Evolutionary conservation across 805 yeast species (phyloP), one percentile per base, ranked within the genome.

Genomic region (Pichia thaimueangensis): DNA sequence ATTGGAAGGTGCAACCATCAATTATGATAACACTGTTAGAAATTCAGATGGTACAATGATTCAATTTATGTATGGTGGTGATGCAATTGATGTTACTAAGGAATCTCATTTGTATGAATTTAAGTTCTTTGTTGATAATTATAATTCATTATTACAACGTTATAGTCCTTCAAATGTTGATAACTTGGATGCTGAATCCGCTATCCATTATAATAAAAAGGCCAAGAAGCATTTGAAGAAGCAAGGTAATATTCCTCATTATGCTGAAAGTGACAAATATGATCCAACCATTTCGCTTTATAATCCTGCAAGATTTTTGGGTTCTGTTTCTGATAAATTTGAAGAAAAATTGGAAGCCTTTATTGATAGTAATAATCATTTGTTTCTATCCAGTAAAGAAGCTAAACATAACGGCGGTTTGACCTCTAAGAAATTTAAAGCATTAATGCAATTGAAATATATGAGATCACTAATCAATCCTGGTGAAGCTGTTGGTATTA

Each of bases 31-130:
- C 70, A 77, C 95, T 42, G 95, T 93, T 19, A 80, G 99, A 67
- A 96, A 94, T 62, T 82, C 85, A 44, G 98, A 93, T 65, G 98
- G 98, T 45, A 73, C 95, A 5, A 71, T 93, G 64, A 72, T 94
- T 45, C 97, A 89, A 70, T 89, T 93, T 76, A 68, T 93, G 65
- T 93, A 93, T 62, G 99, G 99, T 60, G 98, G 98, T 54, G 99
- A 93, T 64, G 80, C 96, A 19, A 72, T 93, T 53, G 99, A 93
- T 64, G 89, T 91, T 41, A 85, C 93, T 37, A 86, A 87, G 65
- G 96, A 93, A 69, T 84, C 95, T 2, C 94, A 93, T 67, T 78
- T 93, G 86, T 78, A 80, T 55, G 87, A 93, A 65, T 93, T 93
- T 68, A 77, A 84, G 54, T 93, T 93, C 81, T 93, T 96, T 67